Evolutionary conservation across 805 yeast genomes (phyloP).

Genomic region (Nakazawaea ishiwadae): DNA sequence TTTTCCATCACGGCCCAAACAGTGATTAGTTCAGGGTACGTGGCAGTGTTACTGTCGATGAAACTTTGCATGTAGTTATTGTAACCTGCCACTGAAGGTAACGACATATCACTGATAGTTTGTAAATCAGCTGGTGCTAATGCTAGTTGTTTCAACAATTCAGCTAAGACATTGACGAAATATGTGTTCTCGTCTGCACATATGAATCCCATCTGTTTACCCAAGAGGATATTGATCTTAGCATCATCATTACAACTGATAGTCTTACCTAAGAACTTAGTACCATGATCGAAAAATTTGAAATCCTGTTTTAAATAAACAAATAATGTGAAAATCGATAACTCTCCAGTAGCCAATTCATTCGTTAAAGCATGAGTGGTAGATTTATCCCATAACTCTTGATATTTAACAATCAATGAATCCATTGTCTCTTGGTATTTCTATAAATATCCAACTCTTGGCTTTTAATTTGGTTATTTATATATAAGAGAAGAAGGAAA

Average conservation of each 20-base stretch:
- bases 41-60: conserved; percentile 20
- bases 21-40: conserved; percentile 39
- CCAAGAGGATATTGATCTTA: conserved; percentile 32
- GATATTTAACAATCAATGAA: conserved; percentile 20
- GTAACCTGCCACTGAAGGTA: conserved; percentile 5
- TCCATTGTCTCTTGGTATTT: conserved; percentile 10
- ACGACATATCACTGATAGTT: background rate
- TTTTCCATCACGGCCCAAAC: conserved; percentile 43
- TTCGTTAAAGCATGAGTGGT: conserved; percentile 36
- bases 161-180: conserved; percentile 30
- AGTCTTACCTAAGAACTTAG: conserved; percentile 36
- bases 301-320: conserved; percentile 46
- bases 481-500: too few species aligned
- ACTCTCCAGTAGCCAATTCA: conserved; percentile 41
- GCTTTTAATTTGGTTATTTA: too few species aligned
- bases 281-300: conserved; percentile 39
- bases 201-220: conserved; percentile 48
- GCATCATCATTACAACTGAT: conserved; percentile 38
- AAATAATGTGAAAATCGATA: conserved; percentile 35
- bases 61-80: conserved; percentile 26
- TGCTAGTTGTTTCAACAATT: conserved; percentile 17
- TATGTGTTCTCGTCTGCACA: conserved; percentile 45
- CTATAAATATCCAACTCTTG: too few species aligned
- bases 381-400: conserved; percentile 23
- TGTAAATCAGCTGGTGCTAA: background rate